A percentile compares a stretch with the other conserved stretches of the same genome.
Evolutionary conservation across 2,329 filamentous ascomycete species (phyloP).

Genomic region (Amphichorda felina): DNA sequence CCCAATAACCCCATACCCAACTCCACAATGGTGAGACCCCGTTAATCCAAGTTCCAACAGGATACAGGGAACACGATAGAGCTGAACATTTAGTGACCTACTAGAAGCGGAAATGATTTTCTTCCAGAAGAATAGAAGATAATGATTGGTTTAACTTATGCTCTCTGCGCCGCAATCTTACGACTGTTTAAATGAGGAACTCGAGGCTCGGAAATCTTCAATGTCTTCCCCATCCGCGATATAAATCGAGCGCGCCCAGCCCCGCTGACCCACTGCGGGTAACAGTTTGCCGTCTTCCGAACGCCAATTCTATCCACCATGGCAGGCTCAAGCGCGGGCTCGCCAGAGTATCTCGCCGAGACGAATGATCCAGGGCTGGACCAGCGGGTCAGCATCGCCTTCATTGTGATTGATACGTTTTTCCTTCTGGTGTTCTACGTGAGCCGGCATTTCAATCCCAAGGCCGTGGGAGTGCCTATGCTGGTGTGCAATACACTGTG

Average conservation of each 20-base stretch:
- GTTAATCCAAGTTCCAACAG: no score
- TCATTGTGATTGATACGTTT: conserved; percentile 5
- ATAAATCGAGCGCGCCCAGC: not conserved
- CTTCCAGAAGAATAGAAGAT: not conserved
- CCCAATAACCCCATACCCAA: no score
- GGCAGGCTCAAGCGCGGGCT: conserved; percentile 2
- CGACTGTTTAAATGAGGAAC: no score
- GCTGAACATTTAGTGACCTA: no score
- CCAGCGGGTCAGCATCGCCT: conserved; percentile 6
- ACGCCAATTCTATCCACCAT: conserved; percentile 1
- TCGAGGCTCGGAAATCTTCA: no score
- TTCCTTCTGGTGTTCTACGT: conserved; percentile 6
- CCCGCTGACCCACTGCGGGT: not conserved
- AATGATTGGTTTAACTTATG: no score
- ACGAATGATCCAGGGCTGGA: conserved; percentile 6
- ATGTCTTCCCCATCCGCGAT: no score
- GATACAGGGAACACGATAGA: no score
- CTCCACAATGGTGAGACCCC: no score
- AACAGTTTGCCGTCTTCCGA: not conserved
- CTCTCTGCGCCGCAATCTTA: no score
- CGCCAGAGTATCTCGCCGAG: conserved; percentile 4
- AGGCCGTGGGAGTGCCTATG: conserved; percentile 5
- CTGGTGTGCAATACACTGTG: conserved; percentile 5
- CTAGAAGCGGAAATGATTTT: not conserved
- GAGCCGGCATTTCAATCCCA: conserved; percentile 5